Conservation (phyloP, 176 grass and related monocot species). For the Musa schizocarpa region DNA sequence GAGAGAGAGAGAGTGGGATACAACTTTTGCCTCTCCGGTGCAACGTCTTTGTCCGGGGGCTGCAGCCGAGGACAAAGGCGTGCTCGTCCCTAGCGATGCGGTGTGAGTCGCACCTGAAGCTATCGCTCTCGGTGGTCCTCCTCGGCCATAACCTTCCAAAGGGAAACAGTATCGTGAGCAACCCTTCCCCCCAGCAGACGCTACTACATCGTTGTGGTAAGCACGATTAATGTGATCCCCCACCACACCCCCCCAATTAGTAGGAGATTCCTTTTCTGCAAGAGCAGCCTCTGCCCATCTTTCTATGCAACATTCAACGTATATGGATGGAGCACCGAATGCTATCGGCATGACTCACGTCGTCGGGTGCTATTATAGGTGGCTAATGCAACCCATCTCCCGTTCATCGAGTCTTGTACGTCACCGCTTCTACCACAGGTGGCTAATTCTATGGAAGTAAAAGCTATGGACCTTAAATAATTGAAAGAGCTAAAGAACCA, state of each 20-base stretch:
- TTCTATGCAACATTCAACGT: too few species aligned
- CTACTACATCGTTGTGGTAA: background rate
- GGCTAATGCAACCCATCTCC: too few species aligned
- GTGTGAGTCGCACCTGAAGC: background rate
- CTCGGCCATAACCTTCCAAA: background rate
- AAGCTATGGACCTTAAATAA: too few species aligned
- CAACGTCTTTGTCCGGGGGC: background rate
- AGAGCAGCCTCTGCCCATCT: background rate
- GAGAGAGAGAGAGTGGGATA: background rate
- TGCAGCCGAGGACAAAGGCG: background rate
- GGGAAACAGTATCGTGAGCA: background rate
- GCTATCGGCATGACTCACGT: too few species aligned
- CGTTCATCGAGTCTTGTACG: too few species aligned
- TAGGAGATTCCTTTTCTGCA: background rate
- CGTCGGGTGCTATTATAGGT: too few species aligned
- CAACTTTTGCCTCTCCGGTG: background rate
- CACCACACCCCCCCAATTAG: background rate
- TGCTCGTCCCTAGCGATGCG: background rate
- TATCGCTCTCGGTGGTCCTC: background rate
- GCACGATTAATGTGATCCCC: background rate
- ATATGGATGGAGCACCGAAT: too few species aligned
- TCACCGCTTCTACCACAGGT: too few species aligned
- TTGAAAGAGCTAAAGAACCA: too few species aligned
- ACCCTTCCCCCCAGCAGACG: background rate
- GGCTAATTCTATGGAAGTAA: too few species aligned